phyloP scores from a whole-genome alignment of 352 stramenopile genomes.

The Thalassiosira oceanica region DNA sequence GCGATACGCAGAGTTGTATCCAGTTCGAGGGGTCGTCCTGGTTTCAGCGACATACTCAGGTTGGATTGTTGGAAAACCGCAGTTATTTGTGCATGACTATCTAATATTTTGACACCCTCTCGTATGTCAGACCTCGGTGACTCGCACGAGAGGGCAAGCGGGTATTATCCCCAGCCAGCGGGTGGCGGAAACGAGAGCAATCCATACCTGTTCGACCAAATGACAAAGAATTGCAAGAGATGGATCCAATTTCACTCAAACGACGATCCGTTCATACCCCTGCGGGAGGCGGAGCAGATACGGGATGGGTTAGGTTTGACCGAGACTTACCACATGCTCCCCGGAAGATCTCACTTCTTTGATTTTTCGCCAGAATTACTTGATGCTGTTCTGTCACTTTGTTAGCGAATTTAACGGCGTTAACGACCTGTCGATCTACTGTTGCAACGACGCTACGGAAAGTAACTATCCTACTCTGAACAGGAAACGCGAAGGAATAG shows the following conservation, averaged over 20 bases:
- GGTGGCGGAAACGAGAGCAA: conserved; percentile 51
- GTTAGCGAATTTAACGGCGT: too few species aligned
- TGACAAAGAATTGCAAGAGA: conserved; percentile 70
- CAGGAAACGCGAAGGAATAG: too few species aligned
- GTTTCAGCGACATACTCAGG: conserved; percentile 78
- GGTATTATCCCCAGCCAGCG: conserved; percentile 75
- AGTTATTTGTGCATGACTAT: too few species aligned
- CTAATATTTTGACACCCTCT: too few species aligned
- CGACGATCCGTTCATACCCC: conserved; percentile 83
- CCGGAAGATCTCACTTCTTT: conserved; percentile 74
- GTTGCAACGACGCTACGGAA: too few species aligned
- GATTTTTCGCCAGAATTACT: conserved; percentile 56
- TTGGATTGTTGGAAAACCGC: too few species aligned
- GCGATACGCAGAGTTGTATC: conserved; percentile 72
- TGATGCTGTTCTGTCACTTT: conserved; percentile 26
- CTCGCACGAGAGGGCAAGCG: conserved; percentile 70
- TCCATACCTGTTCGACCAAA: conserved; percentile 67
- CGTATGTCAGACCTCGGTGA: conserved; percentile 83
- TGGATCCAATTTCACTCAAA: conserved; percentile 80
- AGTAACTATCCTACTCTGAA: too few species aligned
- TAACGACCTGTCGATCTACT: too few species aligned
- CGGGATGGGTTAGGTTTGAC: conserved; percentile 54
- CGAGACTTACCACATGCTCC: conserved; percentile 64
- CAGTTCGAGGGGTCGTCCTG: conserved; percentile 58
- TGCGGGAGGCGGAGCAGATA: conserved; percentile 68